A percentile compares a stretch with the other conserved stretches of the same genome.
Conservation (phyloP, 2,329 filamentous ascomycete genomes). For the Chrysoporthe cubensis region DNA sequence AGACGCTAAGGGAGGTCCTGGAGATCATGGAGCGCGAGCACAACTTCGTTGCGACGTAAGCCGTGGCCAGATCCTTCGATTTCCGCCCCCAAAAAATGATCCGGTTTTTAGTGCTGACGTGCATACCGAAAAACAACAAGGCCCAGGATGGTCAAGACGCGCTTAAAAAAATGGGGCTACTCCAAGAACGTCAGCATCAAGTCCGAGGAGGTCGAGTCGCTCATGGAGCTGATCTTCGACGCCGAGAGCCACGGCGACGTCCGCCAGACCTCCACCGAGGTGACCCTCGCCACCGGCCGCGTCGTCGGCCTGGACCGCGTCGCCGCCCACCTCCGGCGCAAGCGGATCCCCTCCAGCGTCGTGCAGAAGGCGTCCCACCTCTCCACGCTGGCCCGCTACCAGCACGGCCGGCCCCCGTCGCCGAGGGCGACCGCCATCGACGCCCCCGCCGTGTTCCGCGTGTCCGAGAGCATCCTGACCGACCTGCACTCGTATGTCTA, state of each 20-base stretch:
- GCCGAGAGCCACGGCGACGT: conserved; percentile 25
- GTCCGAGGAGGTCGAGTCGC: conserved; percentile 26
- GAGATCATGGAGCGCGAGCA: conserved; percentile 30
- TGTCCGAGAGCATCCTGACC: conserved; percentile 25
- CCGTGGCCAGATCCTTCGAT: not conserved
- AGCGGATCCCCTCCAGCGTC: conserved; percentile 21
- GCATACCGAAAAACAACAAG: conserved; percentile 4
- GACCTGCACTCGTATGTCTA: conserved; percentile 27
- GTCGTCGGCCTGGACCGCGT: conserved; percentile 27
- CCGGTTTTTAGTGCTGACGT: conserved; percentile 18
- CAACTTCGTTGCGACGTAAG: conserved; percentile 32
- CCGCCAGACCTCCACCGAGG: conserved; percentile 23
- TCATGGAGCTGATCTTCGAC: conserved; percentile 26
- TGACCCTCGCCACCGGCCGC: conserved; percentile 25
- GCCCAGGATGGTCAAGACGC: conserved; percentile 28
- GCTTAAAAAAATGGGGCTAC: conserved; percentile 30
- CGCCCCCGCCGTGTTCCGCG: conserved; percentile 21
- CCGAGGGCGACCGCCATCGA: conserved; percentile 16
- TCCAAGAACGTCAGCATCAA: conserved; percentile 29
- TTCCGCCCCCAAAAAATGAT: not conserved
- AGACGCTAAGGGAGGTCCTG: conserved; percentile 31
- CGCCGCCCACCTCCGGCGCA: conserved; percentile 27
- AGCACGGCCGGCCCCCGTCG: conserved; percentile 18
- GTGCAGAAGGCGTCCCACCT: conserved; percentile 9
- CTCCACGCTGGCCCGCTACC: conserved; percentile 8